Evolutionary conservation across 2,329 filamentous ascomycete genomes (phyloP), one percentile per base, ranked within the genome.

Genomic region (Aspergillus sp.): DNA sequence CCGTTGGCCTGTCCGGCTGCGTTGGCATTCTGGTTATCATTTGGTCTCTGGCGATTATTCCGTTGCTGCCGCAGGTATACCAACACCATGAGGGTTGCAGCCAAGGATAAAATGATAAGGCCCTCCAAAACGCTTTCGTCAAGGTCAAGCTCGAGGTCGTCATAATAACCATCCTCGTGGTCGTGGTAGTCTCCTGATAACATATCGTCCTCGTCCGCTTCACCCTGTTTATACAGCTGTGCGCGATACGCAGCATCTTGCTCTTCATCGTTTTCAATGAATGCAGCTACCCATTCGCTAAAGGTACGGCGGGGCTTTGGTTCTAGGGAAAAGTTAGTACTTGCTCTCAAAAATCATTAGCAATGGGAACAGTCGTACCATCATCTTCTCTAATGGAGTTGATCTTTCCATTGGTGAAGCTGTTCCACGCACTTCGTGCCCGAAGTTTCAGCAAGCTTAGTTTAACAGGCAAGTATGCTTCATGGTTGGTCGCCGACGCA

Each of bases 301-400:
- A 96, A 80, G 0, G 90, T 91, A 80, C 89, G 90, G 46, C 90
- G 83, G 64, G 91, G 89, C 70, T 83, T 87, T 1, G 82, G 80
- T 58, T 85, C 89, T 92, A 65, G 51, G 1, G 19, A 13, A 22
- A 15, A 5, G 17, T 56, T 5, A 60, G 63, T 79, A 68, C 79
- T 69, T 46, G 49, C 19, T 37, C 56, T 34, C 13, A 12, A 11
- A 17, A 9, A 20, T 19, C 46, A 30, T 30, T 11, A 30, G 27
- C 9, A 11, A 30, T 30, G 27, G 27, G 24, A 5, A 1, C 8
- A 8, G n/a, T 74, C 85, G 79, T 83, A 93, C 90, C 83, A 67
- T 89, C 89, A 62, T 97, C 93, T 63, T 96, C 91, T 67, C 90
- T 88, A 50, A 98, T 98, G 15, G 90, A 91, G 68, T 98, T 96